Evolutionary conservation across 1,139 yeast species (phyloP).

Genomic region (Zygoascus hellenicus): DNA sequence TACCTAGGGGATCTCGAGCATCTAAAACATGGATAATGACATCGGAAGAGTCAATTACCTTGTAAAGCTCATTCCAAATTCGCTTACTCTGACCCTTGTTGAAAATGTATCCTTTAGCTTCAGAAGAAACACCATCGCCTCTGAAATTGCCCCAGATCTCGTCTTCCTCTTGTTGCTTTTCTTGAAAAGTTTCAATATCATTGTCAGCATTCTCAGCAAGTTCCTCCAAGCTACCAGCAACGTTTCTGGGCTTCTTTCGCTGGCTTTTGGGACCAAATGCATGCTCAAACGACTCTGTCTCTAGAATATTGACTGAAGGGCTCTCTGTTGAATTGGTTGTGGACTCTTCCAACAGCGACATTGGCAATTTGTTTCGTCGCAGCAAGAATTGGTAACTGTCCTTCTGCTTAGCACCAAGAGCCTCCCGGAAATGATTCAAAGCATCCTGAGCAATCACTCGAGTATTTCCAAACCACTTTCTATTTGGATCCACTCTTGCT

Average conservation of each 20-base stretch:
- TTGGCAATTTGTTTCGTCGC: slow-evolving; percentile 87
- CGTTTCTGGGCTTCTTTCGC: slow-evolving; percentile 82
- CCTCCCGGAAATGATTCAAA: slow-evolving; percentile 85
- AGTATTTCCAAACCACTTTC: slow-evolving; percentile 97
- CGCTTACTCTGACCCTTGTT: slow-evolving; percentile 97
- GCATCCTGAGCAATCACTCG: slow-evolving; percentile 98
- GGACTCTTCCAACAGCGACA: slow-evolving; percentile 82
- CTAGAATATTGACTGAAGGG: slow-evolving; percentile 75
- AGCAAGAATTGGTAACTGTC: slow-evolving; percentile 86
- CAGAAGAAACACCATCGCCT: slow-evolving; percentile 68
- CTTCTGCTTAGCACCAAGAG: slow-evolving; percentile 78
- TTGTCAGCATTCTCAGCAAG: slow-evolving; percentile 57
- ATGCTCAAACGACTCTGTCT: slow-evolving; percentile 75
- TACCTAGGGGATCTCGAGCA: slow-evolving; percentile 96
- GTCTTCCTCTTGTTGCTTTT: slow-evolving; percentile 55
- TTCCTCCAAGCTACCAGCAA: slow-evolving; percentile 74
- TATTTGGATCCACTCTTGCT: slow-evolving; percentile 93
- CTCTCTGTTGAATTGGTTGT: slow-evolving; percentile 42
- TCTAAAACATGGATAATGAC: slow-evolving; percentile 94
- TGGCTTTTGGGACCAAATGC: slow-evolving; percentile 96
- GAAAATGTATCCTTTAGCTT: slow-evolving; percentile 93
- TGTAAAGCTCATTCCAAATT: slow-evolving; percentile 96
- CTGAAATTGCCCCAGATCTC: slow-evolving; percentile 32
- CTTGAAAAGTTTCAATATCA: slow-evolving; percentile 60
- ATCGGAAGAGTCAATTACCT: slow-evolving; percentile 95